These are phyloP conservation scores for Populus hybrid DNA, from an alignment of 441 rosid species.

Conservation along the genomic window DNA sequence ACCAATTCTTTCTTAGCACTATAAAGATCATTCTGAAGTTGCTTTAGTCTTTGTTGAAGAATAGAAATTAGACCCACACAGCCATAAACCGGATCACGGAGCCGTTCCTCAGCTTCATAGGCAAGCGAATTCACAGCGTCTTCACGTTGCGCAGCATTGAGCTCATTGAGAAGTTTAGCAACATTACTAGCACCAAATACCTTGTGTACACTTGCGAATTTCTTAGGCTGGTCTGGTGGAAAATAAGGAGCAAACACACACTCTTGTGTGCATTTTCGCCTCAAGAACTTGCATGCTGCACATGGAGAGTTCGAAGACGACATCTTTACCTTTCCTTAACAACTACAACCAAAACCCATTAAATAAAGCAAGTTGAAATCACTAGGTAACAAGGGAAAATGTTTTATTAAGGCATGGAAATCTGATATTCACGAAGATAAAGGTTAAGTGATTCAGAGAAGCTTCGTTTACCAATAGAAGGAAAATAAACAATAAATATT, in stretches of 20 bases:
- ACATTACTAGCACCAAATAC: slow-evolving; percentile 86
- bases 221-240: slow-evolving; percentile 76
- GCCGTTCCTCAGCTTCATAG: slow-evolving; percentile 73
- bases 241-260: slow-evolving; percentile 91
- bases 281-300: slow-evolving; percentile 72
- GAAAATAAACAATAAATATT: slow-evolving; percentile 5
- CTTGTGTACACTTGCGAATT: slow-evolving; percentile 65
- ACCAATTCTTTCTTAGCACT: slow-evolving; percentile 66
- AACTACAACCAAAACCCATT: neutral
- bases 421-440: slow-evolving; percentile 14
- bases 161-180: slow-evolving; percentile 64
- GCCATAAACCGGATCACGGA: slow-evolving; percentile 74
- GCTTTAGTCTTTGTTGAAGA: slow-evolving; percentile 63
- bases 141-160: slow-evolving; percentile 53
- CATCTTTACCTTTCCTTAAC: slow-evolving; percentile 28
- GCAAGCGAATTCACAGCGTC: slow-evolving; percentile 76
- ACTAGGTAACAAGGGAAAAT: neutral
- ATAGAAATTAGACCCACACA: slow-evolving; percentile 71
- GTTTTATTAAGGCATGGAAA: slow-evolving; percentile 22
- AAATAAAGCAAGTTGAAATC: neutral
- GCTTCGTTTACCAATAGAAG: slow-evolving; percentile 19
- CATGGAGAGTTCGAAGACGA: slow-evolving; percentile 84
- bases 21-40: slow-evolving; percentile 48
- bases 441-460: slow-evolving; percentile 27
- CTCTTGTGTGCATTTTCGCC: slow-evolving; percentile 80